Base-by-base conservation (phyloP, 73 alveolate species). In the Stentor roeselii region DNA sequence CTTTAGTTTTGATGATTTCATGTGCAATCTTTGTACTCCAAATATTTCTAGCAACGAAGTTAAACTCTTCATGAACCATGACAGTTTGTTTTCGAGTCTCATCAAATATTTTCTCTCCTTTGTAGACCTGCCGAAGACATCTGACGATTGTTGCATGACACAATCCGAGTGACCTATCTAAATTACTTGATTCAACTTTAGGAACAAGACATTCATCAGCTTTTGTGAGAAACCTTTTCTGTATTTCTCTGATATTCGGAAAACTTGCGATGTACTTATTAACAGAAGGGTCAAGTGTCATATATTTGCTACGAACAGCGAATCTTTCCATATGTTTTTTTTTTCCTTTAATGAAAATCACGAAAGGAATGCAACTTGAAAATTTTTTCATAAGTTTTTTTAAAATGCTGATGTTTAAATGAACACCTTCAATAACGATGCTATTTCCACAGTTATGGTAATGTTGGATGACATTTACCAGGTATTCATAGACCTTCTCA, bases 391-490 rank as follows among this genome's bases (percentile, higher is more conserved):
- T 89, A 74, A 92, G 85, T 34, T 90, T 86, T 38, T 76, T 76
- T 90, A 93, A 89, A 60, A 86, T 82, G 32, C 93, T 50, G 27
- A 93, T 92, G 14, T 93, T 86, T 31, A 93, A 85, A 82, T 93
- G 98, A 14, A 93, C 98, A 42, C 98, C 98, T 84, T 93, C 98
- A 14, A 93, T 89, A 2, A 93, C 95, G 21, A 93, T 86, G 0
- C 95, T 86, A 40, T 93, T 95, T 21, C 84, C 90, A 60, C 92
- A 80, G 30, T 83, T 36, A 37, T 87, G 78, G 88, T 74, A 93
- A 35, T 85, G 87, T n/a, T 86, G 88, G n/a, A 93, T 89, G 3
- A 93, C 94, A 59, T 86, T 82, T 60, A 85, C 95, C 14, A 92
- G 89, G 76, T 92, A 86, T 27, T 60, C 82, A 39, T 85, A 60